A percentile compares a stretch with the other conserved stretches of the same genome.
These are phyloP conservation scores for Cladosporium colombiae DNA, from an alignment of 2,329 filamentous ascomycete genomes.

Conservation along the genomic window DNA sequence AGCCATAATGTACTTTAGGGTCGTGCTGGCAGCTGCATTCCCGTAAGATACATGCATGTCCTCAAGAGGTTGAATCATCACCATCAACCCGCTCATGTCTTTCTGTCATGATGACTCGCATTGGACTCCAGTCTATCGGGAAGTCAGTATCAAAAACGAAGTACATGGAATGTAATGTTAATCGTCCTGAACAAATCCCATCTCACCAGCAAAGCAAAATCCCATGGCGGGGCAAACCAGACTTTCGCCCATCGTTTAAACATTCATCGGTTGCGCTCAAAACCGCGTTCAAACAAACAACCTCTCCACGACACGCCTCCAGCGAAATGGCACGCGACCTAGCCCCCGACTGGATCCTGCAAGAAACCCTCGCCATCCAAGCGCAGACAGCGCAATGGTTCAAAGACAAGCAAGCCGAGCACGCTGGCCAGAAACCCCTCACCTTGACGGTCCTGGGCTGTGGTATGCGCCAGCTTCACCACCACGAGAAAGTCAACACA, in stretches of 20 bases:
- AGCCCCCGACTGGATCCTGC: conserved; percentile 35
- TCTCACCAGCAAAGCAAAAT: not conserved
- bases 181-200: not conserved
- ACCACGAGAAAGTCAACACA: conserved; percentile 9
- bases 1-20: not conserved
- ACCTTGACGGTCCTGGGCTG: conserved; percentile 81
- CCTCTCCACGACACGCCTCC: not conserved
- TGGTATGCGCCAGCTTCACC: conserved; percentile 55
- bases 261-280: not conserved
- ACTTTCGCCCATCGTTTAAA: not conserved
- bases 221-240: not conserved
- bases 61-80: too few species aligned
- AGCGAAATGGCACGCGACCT: conserved; percentile 29
- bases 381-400: conserved; percentile 25
- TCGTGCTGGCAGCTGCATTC: not conserved
- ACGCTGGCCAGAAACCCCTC: conserved; percentile 44
- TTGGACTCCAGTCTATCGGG: too few species aligned
- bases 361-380: conserved; percentile 33
- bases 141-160: too few species aligned
- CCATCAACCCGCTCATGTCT: too few species aligned
- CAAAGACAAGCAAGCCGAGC: conserved; percentile 26
- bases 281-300: not conserved
- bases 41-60: not conserved
- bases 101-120: too few species aligned
- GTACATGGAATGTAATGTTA: not conserved